Conservation (phyloP, 2,329 filamentous ascomycete species). For the Xylariaceae sp. region DNA sequence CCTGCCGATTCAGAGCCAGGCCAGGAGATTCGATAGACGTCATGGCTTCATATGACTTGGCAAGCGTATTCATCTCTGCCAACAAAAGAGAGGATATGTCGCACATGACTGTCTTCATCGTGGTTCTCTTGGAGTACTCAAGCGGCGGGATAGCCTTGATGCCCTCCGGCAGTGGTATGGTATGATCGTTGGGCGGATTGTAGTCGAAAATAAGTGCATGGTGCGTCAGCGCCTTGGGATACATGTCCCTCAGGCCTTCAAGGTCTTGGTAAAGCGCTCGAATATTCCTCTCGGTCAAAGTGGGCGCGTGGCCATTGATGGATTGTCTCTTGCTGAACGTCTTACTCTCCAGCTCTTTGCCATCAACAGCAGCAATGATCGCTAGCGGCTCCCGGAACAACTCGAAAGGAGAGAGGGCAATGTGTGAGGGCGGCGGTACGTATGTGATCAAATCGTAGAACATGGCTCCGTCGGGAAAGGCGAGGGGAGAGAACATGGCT, state of each 20-base stretch:
- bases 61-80: slow-evolving; percentile 69
- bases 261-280: slow-evolving; percentile 61
- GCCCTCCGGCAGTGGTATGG: slow-evolving; percentile 58
- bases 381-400: slow-evolving; percentile 78
- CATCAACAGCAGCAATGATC: slow-evolving; percentile 81
- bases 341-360: slow-evolving; percentile 56
- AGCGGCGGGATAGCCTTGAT: slow-evolving; percentile 65
- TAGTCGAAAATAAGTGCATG: slow-evolving; percentile 78
- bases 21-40: slow-evolving; percentile 74
- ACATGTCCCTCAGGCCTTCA: slow-evolving; percentile 64
- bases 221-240: slow-evolving; percentile 71
- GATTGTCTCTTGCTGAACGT: slow-evolving; percentile 52
- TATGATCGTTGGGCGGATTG: slow-evolving; percentile 41
- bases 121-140: slow-evolving; percentile 66
- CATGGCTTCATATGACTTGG: slow-evolving; percentile 66
- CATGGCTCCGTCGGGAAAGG: slow-evolving; percentile 78
- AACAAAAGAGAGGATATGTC: slow-evolving; percentile 69
- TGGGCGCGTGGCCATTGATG: slow-evolving; percentile 44
- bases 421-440: slow-evolving; percentile 70
- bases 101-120: slow-evolving; percentile 75
- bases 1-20: slow-evolving; percentile 38
- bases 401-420: slow-evolving; percentile 82
- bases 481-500: slow-evolving; percentile 93
- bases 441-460: slow-evolving; percentile 84
- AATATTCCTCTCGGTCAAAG: slow-evolving; percentile 52